Evolutionary conservation across 228 moss, liverwort and hornwort genomes (phyloP), one percentile per base, ranked within the genome.

Genomic region (Sphagnum magellanicum): DNA sequence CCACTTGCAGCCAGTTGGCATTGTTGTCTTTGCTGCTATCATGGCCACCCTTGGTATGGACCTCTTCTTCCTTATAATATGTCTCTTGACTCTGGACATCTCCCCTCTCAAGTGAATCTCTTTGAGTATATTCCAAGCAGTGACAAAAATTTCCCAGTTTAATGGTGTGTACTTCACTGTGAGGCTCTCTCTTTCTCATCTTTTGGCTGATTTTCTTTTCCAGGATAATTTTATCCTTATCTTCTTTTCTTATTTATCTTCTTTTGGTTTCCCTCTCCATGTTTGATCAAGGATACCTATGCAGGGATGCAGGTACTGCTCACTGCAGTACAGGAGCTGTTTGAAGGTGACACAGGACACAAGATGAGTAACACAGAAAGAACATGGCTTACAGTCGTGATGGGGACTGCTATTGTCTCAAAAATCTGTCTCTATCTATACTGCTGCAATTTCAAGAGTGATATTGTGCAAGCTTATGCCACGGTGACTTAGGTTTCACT

Each of bases 1-100:
- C 63, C 85, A 87, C 10, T 51, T 90, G 73, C 93, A 90, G 71
- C 90, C 87, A 10, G 83, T 93, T 59, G 93, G 91, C 69, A 87
- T 89, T 63, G 81, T 91, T 16, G 77, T 93, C n/a, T 93, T 93
- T 73, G 89, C 85, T 6, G 84, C 87, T 61, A 90, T 79, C 48
- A 93, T 89, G 91, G 85, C 93, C 49, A 85, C 85, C 48, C 87
- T 93, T 4, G 91, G 89, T 80, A 78, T 15, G 16, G 8, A 66
- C 15, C 10, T 4, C 14, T 16, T 10, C 64, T 49, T 51, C 6
- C 13, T 61, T 61, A 61, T 14, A 9, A 10, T 58, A 32, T 32
- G 32, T 32, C 32, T 32, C 32, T 32, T 32, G 32, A 32, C 32
- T 32, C 32, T 32, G 32, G 32, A 32, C 32, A 32, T 32, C 32